Conservation (phyloP, 108 stramenopile genomes). For the Pseudonitzschia pungens region DNA sequence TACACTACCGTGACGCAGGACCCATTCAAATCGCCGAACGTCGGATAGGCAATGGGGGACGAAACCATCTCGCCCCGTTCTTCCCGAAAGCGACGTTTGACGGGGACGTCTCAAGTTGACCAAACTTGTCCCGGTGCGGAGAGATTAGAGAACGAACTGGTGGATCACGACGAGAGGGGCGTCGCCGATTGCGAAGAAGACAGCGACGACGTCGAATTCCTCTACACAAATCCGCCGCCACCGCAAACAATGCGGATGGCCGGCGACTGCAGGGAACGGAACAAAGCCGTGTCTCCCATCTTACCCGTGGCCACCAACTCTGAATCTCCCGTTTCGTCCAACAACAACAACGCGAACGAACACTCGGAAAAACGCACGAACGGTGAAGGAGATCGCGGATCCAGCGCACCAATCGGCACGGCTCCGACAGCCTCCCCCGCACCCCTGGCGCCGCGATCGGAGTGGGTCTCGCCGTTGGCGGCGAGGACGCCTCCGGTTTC, state of each 20-base stretch:
- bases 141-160: too few species aligned
- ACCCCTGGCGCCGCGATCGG: not conserved
- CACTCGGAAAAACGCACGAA: not conserved
- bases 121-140: not conserved
- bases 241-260: not conserved
- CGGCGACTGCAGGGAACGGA: not conserved
- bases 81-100: not conserved
- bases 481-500: not conserved
- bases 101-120: not conserved
- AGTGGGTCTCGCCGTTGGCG: not conserved
- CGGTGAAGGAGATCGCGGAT: too few species aligned
- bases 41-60: not conserved
- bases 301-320: not conserved
- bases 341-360: not conserved
- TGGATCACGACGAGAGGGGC: too few species aligned
- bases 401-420: too few species aligned
- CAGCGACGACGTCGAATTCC: conserved; percentile 25
- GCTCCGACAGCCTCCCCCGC: not conserved
- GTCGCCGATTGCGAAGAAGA: not conserved
- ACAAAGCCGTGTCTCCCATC: conserved; percentile 1
- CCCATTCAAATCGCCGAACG: too few species aligned
- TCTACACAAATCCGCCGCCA: conserved; percentile 2
- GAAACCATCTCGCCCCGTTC: not conserved
- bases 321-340: not conserved
- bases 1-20: too few species aligned